phyloP scores from a whole-genome alignment of 768 basidiomycete genomes.

The Postia placenta region DNA sequence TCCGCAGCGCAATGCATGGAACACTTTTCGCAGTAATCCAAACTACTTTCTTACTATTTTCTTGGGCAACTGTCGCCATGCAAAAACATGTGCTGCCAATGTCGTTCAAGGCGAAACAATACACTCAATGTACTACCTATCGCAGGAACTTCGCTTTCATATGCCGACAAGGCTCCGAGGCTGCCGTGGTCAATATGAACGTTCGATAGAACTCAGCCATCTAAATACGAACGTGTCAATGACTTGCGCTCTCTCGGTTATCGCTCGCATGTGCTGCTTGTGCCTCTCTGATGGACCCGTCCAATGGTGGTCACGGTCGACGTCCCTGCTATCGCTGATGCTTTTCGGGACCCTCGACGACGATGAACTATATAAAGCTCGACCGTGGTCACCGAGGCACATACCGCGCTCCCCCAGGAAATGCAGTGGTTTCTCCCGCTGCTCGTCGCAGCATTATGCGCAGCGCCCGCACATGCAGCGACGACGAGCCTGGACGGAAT shows the following conservation, averaged over 20 bases:
- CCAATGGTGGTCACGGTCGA: background rate
- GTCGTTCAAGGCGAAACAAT: too few species aligned
- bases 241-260: background rate
- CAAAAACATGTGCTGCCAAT: too few species aligned
- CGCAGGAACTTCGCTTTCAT: too few species aligned
- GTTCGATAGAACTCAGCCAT: too few species aligned
- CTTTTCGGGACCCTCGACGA: background rate
- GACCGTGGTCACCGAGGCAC: background rate
- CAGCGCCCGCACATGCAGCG: background rate
- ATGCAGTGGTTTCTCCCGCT: background rate
- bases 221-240: too few species aligned
- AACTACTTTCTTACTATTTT: too few species aligned
- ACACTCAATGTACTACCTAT: too few species aligned
- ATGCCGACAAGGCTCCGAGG: too few species aligned
- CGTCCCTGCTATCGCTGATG: background rate
- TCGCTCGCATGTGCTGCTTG: background rate
- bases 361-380: background rate
- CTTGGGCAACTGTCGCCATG: too few species aligned
- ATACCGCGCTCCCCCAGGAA: background rate
- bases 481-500: constrained; percentile 24
- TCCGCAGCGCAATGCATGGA: too few species aligned
- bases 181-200: too few species aligned
- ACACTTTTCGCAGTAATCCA: too few species aligned
- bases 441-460: background rate
- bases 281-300: background rate